Evolutionary conservation across 352 stramenopile species (phyloP).

Genomic region (Aphanomyces cochlioides): DNA sequence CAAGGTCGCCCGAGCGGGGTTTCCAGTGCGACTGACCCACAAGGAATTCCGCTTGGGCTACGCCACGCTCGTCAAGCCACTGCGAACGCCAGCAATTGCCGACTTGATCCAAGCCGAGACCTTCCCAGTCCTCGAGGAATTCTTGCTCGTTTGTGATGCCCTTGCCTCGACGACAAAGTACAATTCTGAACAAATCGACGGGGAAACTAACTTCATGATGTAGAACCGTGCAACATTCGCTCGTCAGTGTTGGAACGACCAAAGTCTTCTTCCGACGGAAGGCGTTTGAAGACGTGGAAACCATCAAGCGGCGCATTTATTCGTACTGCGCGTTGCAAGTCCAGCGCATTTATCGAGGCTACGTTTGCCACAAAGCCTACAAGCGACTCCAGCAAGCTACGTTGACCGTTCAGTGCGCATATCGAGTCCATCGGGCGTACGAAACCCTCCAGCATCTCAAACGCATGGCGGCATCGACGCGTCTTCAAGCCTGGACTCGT

Average conservation of each 20-base stretch:
- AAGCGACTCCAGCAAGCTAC: slow-evolving; percentile 37
- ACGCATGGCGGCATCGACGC: background rate
- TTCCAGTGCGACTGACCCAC: slow-evolving; percentile 77
- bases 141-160: slow-evolving; percentile 8
- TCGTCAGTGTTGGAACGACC: slow-evolving; percentile 82
- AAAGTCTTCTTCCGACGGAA: slow-evolving; percentile 94
- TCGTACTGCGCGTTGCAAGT: slow-evolving; percentile 9
- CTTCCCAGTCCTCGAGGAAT: slow-evolving; percentile 10
- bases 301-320: slow-evolving; percentile 33
- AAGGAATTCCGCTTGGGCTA: slow-evolving; percentile 77
- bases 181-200: background rate
- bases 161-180: background rate
- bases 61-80: slow-evolving; percentile 1
- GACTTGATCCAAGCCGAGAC: slow-evolving; percentile 3
- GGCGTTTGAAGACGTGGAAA: slow-evolving; percentile 91
- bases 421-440: slow-evolving; percentile 45
- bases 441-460: background rate
- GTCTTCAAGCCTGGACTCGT: slow-evolving; percentile 30
- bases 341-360: slow-evolving; percentile 22
- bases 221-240: slow-evolving; percentile 32
- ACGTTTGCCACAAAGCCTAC: slow-evolving; percentile 30
- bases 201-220: background rate
- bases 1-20: slow-evolving; percentile 76
- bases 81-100: background rate
- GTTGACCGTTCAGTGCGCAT: slow-evolving; percentile 47